Base-by-base conservation (phyloP, 495 filamentous ascomycete genomes). In the Corynascus novoguineensis region DNA sequence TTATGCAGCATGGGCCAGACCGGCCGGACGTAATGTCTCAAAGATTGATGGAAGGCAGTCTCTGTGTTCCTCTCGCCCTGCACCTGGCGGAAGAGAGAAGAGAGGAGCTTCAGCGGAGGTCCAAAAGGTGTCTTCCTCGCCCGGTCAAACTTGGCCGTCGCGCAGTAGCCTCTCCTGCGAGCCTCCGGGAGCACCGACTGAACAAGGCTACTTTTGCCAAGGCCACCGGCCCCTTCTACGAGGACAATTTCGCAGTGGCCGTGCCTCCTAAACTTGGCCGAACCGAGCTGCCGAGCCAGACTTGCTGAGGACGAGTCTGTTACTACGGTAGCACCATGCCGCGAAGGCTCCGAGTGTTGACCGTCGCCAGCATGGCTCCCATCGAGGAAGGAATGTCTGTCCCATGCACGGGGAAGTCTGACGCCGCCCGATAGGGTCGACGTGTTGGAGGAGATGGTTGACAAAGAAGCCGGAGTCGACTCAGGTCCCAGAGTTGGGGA, bases 11-110 rank as follows among this genome's bases (percentile, higher is more conserved):
- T 80, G 7, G 84, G 78, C 90, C 90, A 96, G 55, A 89, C 80
- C 4, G 87, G 83, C 17, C 83, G 82, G 45, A 92, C 79, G 52
- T 87, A 87, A 21, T 81, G 75, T 54, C 88, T 84, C 17, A 96
- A 70, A 47, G 77, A 78, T 53, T 87, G 81, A 58, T 96, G 91
- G 62, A 95, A 93, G 4, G 86, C 79, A 0, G 87, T 95, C 2
- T 84, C 84, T 2, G 92, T 86, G 70, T 95, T 88, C 51, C 85
- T 85, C 66, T 96, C 90, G 0, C 89, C 92, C 73, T 92, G 95
- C 8, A 95, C 90, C 62, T 96, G 91, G 48, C 89, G 87, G 59
- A 96, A 87, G 5, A 95, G 73, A 37, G 87, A 91, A 6, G 88
- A 88, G 57, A 95, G 73, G 2, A 92, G 73, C 63, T 86, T 87